Conservation (phyloP, 352 stramenopile genomes). For the Globisporangium splendens region DNA sequence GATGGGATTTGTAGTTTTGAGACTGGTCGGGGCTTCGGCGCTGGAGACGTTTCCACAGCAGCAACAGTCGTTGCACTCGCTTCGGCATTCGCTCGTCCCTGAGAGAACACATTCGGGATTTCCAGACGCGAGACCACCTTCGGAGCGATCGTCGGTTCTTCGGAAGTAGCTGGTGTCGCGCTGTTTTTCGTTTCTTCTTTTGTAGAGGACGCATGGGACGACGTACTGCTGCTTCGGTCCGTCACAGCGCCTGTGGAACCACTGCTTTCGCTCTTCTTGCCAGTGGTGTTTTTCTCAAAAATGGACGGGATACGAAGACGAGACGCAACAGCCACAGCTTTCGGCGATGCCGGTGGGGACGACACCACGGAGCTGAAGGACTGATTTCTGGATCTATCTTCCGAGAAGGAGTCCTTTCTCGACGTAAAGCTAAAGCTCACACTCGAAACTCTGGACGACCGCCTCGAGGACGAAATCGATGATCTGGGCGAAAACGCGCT, state of each 20-base stretch:
- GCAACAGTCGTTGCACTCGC: not conserved
- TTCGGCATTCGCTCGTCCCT: not conserved
- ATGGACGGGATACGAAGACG: conserved; percentile 52
- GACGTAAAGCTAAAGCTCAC: conserved; percentile 22
- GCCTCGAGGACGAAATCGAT: conserved; percentile 4
- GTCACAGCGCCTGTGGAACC: not conserved
- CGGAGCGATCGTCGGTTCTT: not conserved
- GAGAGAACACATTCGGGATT: conserved; percentile 2
- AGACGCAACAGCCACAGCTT: conserved; percentile 24
- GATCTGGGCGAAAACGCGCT: conserved; percentile 13
- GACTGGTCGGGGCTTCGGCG: conserved; percentile 3
- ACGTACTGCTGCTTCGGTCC: conserved; percentile 21
- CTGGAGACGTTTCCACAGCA: not conserved
- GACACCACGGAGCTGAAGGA: conserved; percentile 16
- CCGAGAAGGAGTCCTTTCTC: conserved; percentile 12
- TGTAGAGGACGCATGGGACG: conserved; percentile 21
- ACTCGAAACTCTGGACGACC: conserved; percentile 11
- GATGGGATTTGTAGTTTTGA: conserved; percentile 20
- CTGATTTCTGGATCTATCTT: conserved; percentile 4
- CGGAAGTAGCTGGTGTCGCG: not conserved
- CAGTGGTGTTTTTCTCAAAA: conserved; percentile 32
- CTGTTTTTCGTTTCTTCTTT: conserved; percentile 21
- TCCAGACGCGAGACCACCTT: conserved; percentile 2
- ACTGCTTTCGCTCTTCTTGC: conserved; percentile 7
- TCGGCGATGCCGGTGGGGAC: conserved; percentile 16